These are phyloP conservation scores for Aspergillus viridinutans DNA, from an alignment of 2,329 filamentous ascomycete species.

Conservation along the genomic window DNA sequence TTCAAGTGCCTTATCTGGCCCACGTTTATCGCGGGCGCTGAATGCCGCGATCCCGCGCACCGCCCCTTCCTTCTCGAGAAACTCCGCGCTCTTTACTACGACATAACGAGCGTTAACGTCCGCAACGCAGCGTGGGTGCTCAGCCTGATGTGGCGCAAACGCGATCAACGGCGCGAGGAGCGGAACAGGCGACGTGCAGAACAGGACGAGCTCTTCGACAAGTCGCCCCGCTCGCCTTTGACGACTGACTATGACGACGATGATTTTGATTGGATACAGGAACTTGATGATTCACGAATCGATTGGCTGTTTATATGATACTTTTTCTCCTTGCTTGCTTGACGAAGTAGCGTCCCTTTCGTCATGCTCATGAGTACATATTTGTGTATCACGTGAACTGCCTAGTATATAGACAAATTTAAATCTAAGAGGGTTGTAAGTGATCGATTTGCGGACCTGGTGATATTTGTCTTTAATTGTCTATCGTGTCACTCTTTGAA, in stretches of 20 bases:
- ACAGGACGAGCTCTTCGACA: conserved; percentile 1
- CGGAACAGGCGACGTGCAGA: conserved; percentile 1
- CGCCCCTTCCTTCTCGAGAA: conserved; percentile 30
- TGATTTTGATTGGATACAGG: conserved; percentile 39
- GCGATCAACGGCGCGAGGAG: conserved; percentile 28
- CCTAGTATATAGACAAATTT: not conserved
- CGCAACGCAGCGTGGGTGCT: conserved; percentile 39
- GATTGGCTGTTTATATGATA: conserved; percentile 41
- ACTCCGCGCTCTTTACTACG: conserved; percentile 32
- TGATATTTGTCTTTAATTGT: not conserved
- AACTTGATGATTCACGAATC: conserved; percentile 35
- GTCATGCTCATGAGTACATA: not conserved
- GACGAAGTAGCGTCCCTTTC: not conserved
- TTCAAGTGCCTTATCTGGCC: conserved; percentile 45
- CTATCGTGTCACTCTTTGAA: not conserved
- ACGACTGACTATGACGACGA: conserved; percentile 23
- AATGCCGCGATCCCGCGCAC: conserved; percentile 31
- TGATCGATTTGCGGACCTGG: not conserved
- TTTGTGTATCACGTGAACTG: not conserved
- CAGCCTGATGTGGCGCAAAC: conserved; percentile 38
- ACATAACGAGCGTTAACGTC: conserved; percentile 36
- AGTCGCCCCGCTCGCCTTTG: conserved; percentile 1
- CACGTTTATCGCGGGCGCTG: conserved; percentile 42
- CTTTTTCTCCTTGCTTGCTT: not conserved
- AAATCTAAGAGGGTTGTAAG: not conserved